Percentiles rank a stretch among this genome's conserved stretches.
Conservation (phyloP, 2,329 filamentous ascomycete species). For the Helotiales sp. region DNA sequence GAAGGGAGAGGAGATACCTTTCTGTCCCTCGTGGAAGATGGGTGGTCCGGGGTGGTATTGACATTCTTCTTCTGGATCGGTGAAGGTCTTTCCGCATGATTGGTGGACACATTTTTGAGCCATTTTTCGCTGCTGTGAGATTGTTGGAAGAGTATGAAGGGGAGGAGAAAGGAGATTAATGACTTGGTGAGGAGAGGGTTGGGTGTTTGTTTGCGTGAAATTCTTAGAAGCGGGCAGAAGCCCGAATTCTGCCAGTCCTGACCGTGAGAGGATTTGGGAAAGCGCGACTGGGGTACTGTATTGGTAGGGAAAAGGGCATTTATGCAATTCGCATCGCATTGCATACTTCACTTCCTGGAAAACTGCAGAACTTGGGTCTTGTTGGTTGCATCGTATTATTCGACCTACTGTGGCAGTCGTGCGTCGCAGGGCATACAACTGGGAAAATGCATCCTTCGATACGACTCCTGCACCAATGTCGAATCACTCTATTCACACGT, state of each 20-base stretch:
- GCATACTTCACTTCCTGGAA: too few species aligned
- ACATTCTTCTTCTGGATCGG: conserved; percentile 80
- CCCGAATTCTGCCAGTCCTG: neutral
- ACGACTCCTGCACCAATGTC: conserved; percentile 51
- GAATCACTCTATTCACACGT: conserved; percentile 76
- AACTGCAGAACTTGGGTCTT: too few species aligned
- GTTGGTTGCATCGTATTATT: too few species aligned
- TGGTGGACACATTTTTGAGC: conserved; percentile 91
- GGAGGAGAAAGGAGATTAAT: neutral
- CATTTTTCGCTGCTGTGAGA: conserved; percentile 25
- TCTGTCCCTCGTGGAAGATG: conserved; percentile 96
- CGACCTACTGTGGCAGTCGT: too few species aligned
- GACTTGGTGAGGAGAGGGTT: neutral
- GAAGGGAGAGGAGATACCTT: conserved; percentile 61
- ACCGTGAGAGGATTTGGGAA: neutral
- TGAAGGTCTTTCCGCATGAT: conserved; percentile 87
- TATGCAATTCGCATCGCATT: too few species aligned
- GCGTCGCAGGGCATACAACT: too few species aligned
- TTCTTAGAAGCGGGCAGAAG: conserved; percentile 17
- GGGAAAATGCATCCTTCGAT: conserved; percentile 30
- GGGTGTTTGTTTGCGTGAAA: neutral
- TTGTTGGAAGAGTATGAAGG: neutral
- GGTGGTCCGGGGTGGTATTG: conserved; percentile 91
- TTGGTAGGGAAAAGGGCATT: neutral
- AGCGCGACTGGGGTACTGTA: neutral